A percentile compares a stretch with the other conserved stretches of the same genome.
Conservation (phyloP, 2,329 filamentous ascomycete species). For the Colletotrichum acutatum region DNA sequence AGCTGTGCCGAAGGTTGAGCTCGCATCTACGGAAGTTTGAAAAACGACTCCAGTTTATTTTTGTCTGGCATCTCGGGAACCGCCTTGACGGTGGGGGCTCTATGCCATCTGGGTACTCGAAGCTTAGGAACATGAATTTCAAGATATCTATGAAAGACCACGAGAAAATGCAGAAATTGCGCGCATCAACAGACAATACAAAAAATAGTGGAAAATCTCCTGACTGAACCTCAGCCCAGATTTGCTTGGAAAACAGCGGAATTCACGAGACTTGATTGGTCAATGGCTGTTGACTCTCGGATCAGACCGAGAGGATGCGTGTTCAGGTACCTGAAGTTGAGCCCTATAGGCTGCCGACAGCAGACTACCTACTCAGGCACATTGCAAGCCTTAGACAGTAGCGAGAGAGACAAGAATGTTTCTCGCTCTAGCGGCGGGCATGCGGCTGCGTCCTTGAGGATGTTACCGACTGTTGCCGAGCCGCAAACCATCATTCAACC, state of each 20-base stretch:
- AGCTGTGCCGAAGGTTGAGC: constrained; percentile 30
- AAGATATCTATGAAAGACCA: not conserved
- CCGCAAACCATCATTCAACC: not conserved
- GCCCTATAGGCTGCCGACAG: not conserved
- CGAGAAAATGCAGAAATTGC: not conserved
- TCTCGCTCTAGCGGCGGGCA: constrained; percentile 24
- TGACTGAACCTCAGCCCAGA: constrained; percentile 4
- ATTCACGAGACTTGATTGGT: not conserved
- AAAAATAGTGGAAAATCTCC: constrained; percentile 7
- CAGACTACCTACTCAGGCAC: not conserved
- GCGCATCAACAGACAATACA: not conserved
- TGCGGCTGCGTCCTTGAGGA: constrained; percentile 15
- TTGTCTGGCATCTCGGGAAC: not conserved
- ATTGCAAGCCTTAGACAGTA: not conserved
- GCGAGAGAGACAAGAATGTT: not conserved
- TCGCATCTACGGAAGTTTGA: constrained; percentile 35
- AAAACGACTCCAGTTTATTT: constrained; percentile 15
- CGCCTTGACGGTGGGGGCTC: not conserved
- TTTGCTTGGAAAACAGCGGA: constrained; percentile 15
- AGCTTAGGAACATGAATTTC: not conserved
- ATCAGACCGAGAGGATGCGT: not conserved
- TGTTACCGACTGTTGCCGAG: constrained; percentile 33
- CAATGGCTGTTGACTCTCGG: not conserved
- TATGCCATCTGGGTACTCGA: not conserved
- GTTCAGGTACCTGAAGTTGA: not conserved